Percentiles rank a stretch among this genome's conserved stretches.
These are phyloP conservation scores for Prunus yedoensis DNA, from an alignment of 331 rosid genomes.

Conservation along the genomic window DNA sequence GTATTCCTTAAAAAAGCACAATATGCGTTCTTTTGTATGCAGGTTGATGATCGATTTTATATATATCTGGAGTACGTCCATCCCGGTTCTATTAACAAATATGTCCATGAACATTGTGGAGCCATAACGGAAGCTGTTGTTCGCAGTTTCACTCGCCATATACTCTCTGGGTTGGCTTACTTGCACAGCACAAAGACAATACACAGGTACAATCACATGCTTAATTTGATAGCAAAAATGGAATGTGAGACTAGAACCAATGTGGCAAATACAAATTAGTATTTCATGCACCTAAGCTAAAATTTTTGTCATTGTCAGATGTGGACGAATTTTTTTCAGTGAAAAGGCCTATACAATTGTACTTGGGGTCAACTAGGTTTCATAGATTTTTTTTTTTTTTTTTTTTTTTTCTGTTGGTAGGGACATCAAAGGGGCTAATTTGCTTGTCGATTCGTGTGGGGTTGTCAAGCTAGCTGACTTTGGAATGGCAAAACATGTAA, in stretches of 20 bases:
- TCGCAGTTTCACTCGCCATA: constrained; percentile 85
- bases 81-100: constrained; percentile 87
- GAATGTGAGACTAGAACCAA: neutral
- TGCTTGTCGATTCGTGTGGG: constrained; percentile 88
- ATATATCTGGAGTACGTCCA: constrained; percentile 84
- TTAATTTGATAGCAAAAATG: constrained; percentile 5
- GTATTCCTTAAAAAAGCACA: neutral
- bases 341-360: neutral
- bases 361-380: neutral
- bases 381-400: neutral
- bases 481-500: constrained; percentile 96
- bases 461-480: constrained; percentile 94
- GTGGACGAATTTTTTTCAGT: neutral
- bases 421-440: constrained; percentile 93
- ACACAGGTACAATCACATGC: constrained; percentile 53
- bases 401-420: constrained; percentile 24
- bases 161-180: constrained; percentile 87
- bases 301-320: neutral
- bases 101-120: constrained; percentile 87
- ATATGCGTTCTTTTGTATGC: constrained; percentile 29
- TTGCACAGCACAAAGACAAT: constrained; percentile 82
- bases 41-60: constrained; percentile 75
- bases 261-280: neutral
- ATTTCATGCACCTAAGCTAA: neutral
- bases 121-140: constrained; percentile 88